A percentile compares a stretch with the other conserved stretches of the same genome.
Evolutionary conservation across 2,329 filamentous ascomycete species (phyloP).

Genomic region (Decorospora gaudefroyi): DNA sequence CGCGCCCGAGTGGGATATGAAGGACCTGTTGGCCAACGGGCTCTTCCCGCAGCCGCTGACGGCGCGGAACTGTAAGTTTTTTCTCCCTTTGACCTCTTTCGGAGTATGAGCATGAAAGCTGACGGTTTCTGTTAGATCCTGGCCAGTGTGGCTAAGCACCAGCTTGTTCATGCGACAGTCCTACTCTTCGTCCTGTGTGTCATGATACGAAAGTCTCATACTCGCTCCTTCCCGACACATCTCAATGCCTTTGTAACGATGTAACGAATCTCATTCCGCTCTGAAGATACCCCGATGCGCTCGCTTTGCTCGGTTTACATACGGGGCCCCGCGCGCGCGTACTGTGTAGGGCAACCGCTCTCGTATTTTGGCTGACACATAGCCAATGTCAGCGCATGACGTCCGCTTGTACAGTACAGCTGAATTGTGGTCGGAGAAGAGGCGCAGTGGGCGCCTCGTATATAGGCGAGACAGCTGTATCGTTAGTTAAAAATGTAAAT

Average conservation of each 20-base stretch:
- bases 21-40: slow-evolving; percentile 50
- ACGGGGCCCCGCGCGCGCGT: slow-evolving; percentile 7
- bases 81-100: not conserved
- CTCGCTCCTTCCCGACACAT: slow-evolving; percentile 20
- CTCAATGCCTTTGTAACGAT: slow-evolving; percentile 20
- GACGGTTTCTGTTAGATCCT: slow-evolving; percentile 31
- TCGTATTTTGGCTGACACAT: not conserved
- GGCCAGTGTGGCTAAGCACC: slow-evolving; percentile 42
- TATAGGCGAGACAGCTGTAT: slow-evolving; percentile 7
- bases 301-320: slow-evolving; percentile 29
- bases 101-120: slow-evolving; percentile 10
- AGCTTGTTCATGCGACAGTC: slow-evolving; percentile 6
- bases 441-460: slow-evolving; percentile 4
- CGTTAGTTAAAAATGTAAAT: not conserved
- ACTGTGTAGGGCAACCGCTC: slow-evolving; percentile 4
- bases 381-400: not conserved
- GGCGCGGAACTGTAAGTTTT: slow-evolving; percentile 45
- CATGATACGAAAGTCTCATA: slow-evolving; percentile 16
- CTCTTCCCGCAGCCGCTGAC: slow-evolving; percentile 56
- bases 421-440: not conserved
- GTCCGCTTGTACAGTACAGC: not conserved
- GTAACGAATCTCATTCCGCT: slow-evolving; percentile 28
- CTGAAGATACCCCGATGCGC: slow-evolving; percentile 34
- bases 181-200: slow-evolving; percentile 14
- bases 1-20: slow-evolving; percentile 57